Conservation (phyloP, 2,329 filamentous ascomycete species). For the Whalleya microplaca region DNA sequence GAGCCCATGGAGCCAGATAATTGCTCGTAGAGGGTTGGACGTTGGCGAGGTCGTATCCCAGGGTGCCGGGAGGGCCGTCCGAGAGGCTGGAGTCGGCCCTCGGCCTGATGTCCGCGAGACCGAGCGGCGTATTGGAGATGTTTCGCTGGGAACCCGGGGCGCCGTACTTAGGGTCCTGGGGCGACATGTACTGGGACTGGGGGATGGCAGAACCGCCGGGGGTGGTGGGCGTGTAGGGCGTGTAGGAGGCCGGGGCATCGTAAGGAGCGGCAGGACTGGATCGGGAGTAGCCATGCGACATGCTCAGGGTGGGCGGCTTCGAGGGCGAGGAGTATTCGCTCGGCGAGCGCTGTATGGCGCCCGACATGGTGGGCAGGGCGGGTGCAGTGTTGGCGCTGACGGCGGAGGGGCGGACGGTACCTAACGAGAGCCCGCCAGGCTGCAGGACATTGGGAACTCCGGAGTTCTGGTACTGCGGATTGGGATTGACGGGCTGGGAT, state of each 20-base stretch:
- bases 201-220: slow-evolving; percentile 56
- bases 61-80: slow-evolving; percentile 67
- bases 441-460: slow-evolving; percentile 62
- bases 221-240: slow-evolving; percentile 65
- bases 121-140: slow-evolving; percentile 83
- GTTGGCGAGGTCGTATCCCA: slow-evolving; percentile 68
- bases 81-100: slow-evolving; percentile 80
- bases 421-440: slow-evolving; percentile 50
- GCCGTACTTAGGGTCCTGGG: slow-evolving; percentile 59
- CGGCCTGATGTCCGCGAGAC: slow-evolving; percentile 88
- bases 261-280: slow-evolving; percentile 75
- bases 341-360: slow-evolving; percentile 43
- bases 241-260: slow-evolving; percentile 57
- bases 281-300: slow-evolving; percentile 78
- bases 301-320: slow-evolving; percentile 66
- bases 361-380: slow-evolving; percentile 51
- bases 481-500: slow-evolving; percentile 43
- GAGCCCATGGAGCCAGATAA: slow-evolving; percentile 90
- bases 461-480: slow-evolving; percentile 46
- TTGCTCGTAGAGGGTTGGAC: slow-evolving; percentile 78
- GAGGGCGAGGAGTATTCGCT: slow-evolving; percentile 54
- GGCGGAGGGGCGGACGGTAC: slow-evolving; percentile 38
- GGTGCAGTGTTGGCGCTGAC: slow-evolving; percentile 51
- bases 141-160: slow-evolving; percentile 62
- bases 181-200: slow-evolving; percentile 67